These are phyloP conservation scores for Amyloporia xantha DNA, from an alignment of 768 basidiomycete genomes.

Conservation along the genomic window DNA sequence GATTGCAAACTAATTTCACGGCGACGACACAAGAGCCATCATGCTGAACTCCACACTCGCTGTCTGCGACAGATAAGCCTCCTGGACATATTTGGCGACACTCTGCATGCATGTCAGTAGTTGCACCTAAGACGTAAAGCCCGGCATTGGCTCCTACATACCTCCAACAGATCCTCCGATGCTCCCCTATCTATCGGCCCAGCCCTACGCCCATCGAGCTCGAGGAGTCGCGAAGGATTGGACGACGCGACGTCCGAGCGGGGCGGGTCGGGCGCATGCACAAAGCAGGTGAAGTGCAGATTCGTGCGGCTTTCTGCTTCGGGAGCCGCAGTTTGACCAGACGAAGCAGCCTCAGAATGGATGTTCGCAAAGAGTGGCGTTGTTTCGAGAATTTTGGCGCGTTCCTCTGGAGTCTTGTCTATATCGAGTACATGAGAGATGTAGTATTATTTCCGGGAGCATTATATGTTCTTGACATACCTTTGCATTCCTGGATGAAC, in stretches of 20 bases:
- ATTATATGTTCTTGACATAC: constrained; percentile 28
- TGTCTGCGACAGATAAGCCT: constrained; percentile 48
- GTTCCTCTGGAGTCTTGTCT: constrained; percentile 68
- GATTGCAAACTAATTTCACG: not conserved
- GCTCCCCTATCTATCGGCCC: constrained; percentile 80
- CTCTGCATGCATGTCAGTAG: too few relatives aligned
- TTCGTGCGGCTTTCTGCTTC: constrained; percentile 54
- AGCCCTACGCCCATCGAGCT: constrained; percentile 73
- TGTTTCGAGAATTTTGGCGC: constrained; percentile 68
- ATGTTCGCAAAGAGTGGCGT: constrained; percentile 73
- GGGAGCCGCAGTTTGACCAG: constrained; percentile 66
- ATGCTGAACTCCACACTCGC: constrained; percentile 59
- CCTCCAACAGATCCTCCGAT: constrained; percentile 52
- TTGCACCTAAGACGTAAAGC: too few relatives aligned
- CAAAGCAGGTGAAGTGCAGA: constrained; percentile 85
- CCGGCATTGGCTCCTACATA: too few relatives aligned
- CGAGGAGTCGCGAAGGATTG: constrained; percentile 48
- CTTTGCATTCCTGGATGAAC: constrained; percentile 60
- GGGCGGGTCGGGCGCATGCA: constrained; percentile 50
- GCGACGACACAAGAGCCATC: constrained; percentile 44
- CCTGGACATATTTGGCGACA: constrained; percentile 55
- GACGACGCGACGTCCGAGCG: constrained; percentile 21
- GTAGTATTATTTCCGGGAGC: too few relatives aligned
- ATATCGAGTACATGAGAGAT: not conserved
- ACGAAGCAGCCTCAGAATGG: constrained; percentile 60